Conservation (phyloP, 345 rosid genomes). For the Abelmoschus esculentus region DNA sequence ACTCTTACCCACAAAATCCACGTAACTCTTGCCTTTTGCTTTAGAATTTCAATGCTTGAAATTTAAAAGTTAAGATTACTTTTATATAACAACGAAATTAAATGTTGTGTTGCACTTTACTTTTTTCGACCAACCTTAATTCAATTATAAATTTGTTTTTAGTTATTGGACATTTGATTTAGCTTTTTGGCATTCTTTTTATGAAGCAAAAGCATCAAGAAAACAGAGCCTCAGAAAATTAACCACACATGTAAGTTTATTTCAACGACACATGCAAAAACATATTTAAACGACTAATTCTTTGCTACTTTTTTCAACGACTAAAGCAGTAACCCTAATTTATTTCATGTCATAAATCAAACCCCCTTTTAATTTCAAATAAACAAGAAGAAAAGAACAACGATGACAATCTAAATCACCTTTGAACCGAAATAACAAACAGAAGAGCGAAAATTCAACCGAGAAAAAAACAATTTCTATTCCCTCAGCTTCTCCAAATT, state of each 20-base stretch:
- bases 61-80: not conserved
- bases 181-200: not conserved
- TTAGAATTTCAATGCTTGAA: not conserved
- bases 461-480: not conserved
- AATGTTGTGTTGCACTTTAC: too few relatives aligned
- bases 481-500: not conserved
- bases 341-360: not conserved
- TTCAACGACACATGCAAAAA: too few relatives aligned
- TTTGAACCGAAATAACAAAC: not conserved
- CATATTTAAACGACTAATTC: too few relatives aligned
- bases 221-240: too few relatives aligned
- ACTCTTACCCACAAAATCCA: not conserved
- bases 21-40: not conserved
- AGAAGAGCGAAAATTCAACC: not conserved
- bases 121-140: not conserved
- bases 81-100: not conserved
- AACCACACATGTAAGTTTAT: too few relatives aligned
- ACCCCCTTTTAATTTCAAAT: not conserved
- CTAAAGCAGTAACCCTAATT: not conserved
- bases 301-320: not conserved
- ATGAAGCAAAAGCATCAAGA: not conserved
- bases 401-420: not conserved
- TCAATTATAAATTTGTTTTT: not conserved
- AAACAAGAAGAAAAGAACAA: too few relatives aligned
- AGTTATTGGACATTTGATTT: not conserved